Conservation (phyloP, 2,329 filamentous ascomycete species). For the Colletotrichum melonis region DNA sequence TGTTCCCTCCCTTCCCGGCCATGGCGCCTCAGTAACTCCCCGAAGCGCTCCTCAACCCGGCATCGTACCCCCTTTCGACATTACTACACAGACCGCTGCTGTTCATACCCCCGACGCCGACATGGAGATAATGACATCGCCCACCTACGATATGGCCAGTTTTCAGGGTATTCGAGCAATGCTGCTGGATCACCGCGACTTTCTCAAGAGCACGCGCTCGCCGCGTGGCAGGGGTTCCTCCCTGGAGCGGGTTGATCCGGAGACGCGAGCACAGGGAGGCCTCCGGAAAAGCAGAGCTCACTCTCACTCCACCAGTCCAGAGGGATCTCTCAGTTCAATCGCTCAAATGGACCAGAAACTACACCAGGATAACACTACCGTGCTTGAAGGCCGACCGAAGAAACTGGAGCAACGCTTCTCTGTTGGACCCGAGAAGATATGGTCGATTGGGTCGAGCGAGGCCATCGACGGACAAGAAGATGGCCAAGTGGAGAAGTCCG, state of each 20-base stretch:
- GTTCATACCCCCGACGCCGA: conserved; percentile 37
- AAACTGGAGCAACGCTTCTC: conserved; percentile 55
- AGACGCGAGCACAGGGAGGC: conserved; percentile 40
- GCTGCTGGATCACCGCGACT: conserved; percentile 48
- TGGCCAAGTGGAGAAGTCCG: conserved; percentile 73
- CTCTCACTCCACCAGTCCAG: conserved; percentile 40
- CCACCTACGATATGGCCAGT: conserved; percentile 46
- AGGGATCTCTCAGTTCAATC: conserved; percentile 40
- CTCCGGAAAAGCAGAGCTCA: conserved; percentile 36
- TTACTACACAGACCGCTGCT: conserved; percentile 11
- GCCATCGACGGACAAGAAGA: conserved; percentile 57
- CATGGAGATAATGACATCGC: conserved; percentile 45
- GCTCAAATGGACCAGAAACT: conserved; percentile 29
- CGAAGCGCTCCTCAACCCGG: conserved; percentile 43
- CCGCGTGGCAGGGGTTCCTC: conserved; percentile 41
- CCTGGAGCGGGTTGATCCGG: conserved; percentile 49
- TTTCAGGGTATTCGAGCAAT: conserved; percentile 50
- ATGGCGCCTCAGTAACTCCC: conserved; percentile 52
- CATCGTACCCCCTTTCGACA: conserved; percentile 43
- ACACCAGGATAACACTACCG: conserved; percentile 35
- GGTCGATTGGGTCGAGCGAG: conserved; percentile 70
- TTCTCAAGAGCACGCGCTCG: conserved; percentile 41
- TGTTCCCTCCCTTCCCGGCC: conserved; percentile 48
- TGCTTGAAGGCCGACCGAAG: conserved; percentile 47
- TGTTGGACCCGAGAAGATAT: conserved; percentile 66